Evolutionary conservation across 2,329 filamentous ascomycete species (phyloP).

Genomic region (Chrysoporthe puriensis): DNA sequence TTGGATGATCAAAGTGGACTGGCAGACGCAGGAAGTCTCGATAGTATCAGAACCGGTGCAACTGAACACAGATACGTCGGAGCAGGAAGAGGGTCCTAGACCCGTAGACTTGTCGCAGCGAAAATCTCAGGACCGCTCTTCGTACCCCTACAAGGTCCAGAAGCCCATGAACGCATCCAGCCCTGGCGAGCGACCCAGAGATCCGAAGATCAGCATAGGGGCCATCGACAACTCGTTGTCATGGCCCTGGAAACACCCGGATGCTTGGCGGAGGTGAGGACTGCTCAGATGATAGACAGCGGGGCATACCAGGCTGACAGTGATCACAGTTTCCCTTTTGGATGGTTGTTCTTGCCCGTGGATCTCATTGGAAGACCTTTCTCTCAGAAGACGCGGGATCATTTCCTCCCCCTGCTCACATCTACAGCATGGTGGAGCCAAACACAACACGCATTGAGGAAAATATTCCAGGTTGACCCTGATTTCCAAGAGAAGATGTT

Average conservation of each 20-base stretch:
- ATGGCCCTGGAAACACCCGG: constrained; percentile 98
- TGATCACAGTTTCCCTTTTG: constrained; percentile 88
- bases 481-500: constrained; percentile 99
- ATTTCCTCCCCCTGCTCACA: constrained; percentile 94
- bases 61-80: constrained; percentile 63
- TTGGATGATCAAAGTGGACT: constrained; percentile 99
- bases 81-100: constrained; percentile 58
- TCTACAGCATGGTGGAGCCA: constrained; percentile 97
- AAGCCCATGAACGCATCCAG: constrained; percentile 82
- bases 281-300: no score
- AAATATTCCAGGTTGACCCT: constrained; percentile 86
- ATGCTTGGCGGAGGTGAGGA: constrained; percentile 71
- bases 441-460: constrained; percentile 82
- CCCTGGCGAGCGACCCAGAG: constrained; percentile 46
- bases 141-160: constrained; percentile 74
- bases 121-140: constrained; percentile 46
- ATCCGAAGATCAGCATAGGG: constrained; percentile 74
- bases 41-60: constrained; percentile 81
- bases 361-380: constrained; percentile 96
- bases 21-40: constrained; percentile 78
- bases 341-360: constrained; percentile 96
- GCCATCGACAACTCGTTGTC: constrained; percentile 98
- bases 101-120: constrained; percentile 59
- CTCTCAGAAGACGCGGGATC: constrained; percentile 87
- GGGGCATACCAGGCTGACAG: constrained; percentile 32